Conservation (phyloP, 805 yeast species). For the Lachancea cidri region DNA sequence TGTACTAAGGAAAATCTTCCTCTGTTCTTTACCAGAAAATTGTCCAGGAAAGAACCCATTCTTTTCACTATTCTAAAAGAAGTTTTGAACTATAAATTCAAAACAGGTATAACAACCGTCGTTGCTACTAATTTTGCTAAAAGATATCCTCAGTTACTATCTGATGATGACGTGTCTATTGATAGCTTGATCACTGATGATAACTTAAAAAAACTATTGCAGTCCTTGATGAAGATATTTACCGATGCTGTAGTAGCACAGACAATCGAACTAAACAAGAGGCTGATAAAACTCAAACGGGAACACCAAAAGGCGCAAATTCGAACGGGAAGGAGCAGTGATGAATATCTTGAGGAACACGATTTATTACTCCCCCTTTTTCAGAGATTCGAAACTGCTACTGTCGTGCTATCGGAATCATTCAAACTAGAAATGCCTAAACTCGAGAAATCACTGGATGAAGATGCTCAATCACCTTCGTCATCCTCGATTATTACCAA, state of each 20-base stretch:
- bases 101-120: conserved; percentile 31
- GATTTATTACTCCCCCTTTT: conserved; percentile 33
- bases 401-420: conserved; percentile 40
- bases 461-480: conserved; percentile 15
- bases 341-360: conserved; percentile 35
- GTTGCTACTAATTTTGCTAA: conserved; percentile 47
- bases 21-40: conserved; percentile 35
- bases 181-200: conserved; percentile 27
- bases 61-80: conserved; percentile 43
- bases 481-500: conserved; percentile 29
- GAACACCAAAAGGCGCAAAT: conserved; percentile 52
- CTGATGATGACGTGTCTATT: conserved; percentile 24
- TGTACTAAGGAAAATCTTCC: conserved; percentile 40
- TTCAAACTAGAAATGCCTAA: conserved; percentile 38
- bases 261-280: conserved; percentile 35
- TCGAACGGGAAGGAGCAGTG: conserved; percentile 55
- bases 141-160: conserved; percentile 37
- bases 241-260: conserved; percentile 38
- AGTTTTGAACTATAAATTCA: conserved; percentile 38
- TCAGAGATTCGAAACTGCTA: conserved; percentile 41
- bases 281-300: conserved; percentile 33
- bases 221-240: conserved; percentile 39
- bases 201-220: conserved; percentile 26
- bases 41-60: conserved; percentile 35
- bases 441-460: conserved; percentile 26